phyloP scores from a whole-genome alignment of 2,329 filamentous ascomycete genomes.

The Trichophyton schoenleinii region DNA sequence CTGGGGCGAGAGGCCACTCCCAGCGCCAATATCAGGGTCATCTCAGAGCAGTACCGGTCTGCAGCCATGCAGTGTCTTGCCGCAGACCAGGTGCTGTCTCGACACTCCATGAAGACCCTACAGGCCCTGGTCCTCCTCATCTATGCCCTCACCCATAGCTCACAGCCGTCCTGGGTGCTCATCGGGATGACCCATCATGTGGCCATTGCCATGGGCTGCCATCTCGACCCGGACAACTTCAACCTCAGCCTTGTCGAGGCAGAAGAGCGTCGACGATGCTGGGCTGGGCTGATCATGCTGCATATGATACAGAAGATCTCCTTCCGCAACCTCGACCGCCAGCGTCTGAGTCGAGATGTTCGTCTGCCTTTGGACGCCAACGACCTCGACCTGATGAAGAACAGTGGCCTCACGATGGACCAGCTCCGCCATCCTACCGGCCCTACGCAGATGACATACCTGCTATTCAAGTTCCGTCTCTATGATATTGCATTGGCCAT shows the following conservation, averaged over 20 bases:
- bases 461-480: slow-evolving; percentile 28
- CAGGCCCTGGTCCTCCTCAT: slow-evolving; percentile 30
- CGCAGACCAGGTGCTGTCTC: slow-evolving; percentile 28
- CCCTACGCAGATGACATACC: slow-evolving; percentile 33
- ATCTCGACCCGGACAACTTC: slow-evolving; percentile 30
- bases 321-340: slow-evolving; percentile 25
- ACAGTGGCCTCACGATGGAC: slow-evolving; percentile 14
- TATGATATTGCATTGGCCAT: slow-evolving; percentile 27
- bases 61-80: slow-evolving; percentile 29
- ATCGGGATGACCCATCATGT: slow-evolving; percentile 30
- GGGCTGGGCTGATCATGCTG: slow-evolving; percentile 31
- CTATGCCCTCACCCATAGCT: slow-evolving; percentile 27
- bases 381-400: slow-evolving; percentile 24
- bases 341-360: slow-evolving; percentile 20
- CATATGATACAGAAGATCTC: slow-evolving; percentile 29
- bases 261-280: slow-evolving; percentile 30
- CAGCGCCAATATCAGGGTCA: slow-evolving; percentile 25
- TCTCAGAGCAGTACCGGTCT: slow-evolving; percentile 28
- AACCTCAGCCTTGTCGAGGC: slow-evolving; percentile 24
- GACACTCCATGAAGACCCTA: slow-evolving; percentile 29
- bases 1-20: slow-evolving; percentile 26
- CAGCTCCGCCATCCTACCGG: slow-evolving; percentile 9
- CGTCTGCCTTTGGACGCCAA: slow-evolving; percentile 26
- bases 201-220: slow-evolving; percentile 32
- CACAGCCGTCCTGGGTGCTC: slow-evolving; percentile 28